Evolutionary conservation across 73 alveolate genomes (phyloP).

Genomic region (Paramecium sexaurelia): DNA sequence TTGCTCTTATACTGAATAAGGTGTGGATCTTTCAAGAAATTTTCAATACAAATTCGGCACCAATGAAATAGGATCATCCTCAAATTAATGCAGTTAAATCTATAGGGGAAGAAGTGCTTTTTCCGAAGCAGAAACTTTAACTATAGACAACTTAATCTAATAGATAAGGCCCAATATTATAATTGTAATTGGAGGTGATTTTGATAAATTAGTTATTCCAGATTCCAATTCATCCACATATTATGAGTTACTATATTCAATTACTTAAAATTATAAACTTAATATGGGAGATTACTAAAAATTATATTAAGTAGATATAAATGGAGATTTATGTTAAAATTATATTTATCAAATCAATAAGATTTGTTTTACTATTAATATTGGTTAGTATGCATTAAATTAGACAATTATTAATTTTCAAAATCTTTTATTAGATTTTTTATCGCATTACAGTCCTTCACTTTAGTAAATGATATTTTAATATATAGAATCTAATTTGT

Average conservation of each 20-base stretch:
- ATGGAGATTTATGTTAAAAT: conserved; percentile 38
- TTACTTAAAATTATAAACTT: background rate
- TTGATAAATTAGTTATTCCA: background rate
- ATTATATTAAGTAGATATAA: background rate
- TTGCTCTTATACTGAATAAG: background rate
- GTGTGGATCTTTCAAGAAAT: conserved; percentile 36
- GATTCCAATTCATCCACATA: background rate
- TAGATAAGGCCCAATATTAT: background rate
- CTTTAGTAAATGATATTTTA: background rate
- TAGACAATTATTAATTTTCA: background rate
- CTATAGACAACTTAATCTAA: background rate
- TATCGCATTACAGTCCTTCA: background rate
- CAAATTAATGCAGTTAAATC: background rate
- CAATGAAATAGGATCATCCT: background rate
- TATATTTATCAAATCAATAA: background rate
- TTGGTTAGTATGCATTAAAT: background rate
- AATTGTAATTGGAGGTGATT: conserved; percentile 7
- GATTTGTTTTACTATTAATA: background rate
- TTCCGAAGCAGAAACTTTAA: background rate
- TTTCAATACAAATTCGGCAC: background rate
- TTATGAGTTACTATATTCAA: background rate
- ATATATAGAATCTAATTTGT: background rate
- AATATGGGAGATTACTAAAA: background rate
- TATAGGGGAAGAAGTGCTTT: conserved; percentile 14
- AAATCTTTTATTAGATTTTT: background rate